Conservation (phyloP, 176 grass and related monocot species). For the Coix lacrymajobi region DNA sequence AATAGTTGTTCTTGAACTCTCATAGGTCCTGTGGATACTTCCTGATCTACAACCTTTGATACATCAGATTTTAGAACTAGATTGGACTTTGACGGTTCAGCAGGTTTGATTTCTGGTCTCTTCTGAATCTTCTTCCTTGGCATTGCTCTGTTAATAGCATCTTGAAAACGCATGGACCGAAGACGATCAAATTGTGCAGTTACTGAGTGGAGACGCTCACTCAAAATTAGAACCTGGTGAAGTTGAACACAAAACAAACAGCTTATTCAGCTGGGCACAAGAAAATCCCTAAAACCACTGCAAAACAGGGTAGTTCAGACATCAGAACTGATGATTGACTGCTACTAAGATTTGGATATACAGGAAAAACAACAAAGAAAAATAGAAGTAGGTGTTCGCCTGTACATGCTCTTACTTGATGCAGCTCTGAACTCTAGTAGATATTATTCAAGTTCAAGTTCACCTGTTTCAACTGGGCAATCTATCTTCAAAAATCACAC, state of each 20-base stretch:
- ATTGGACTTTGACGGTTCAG: conserved; percentile 33
- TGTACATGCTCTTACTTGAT: neutral
- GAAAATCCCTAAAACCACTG: neutral
- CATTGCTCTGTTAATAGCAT: conserved; percentile 78
- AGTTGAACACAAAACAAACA: neutral
- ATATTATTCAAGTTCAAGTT: conserved; percentile 3
- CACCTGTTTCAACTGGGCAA: neutral
- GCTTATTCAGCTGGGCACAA: conserved; percentile 16
- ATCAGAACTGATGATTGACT: neutral
- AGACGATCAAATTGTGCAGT: conserved; percentile 81
- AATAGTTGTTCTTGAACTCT: conserved; percentile 87
- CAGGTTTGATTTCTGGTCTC: conserved; percentile 48
- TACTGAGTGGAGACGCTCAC: conserved; percentile 76
- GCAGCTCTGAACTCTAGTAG: neutral
- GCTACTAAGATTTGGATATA: neutral
- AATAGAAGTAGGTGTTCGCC: neutral
- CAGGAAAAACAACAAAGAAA: neutral
- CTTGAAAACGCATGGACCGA: conserved; percentile 82
- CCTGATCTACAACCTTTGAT: conserved; percentile 46
- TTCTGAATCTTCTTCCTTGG: conserved; percentile 79
- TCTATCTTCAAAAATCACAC: neutral
- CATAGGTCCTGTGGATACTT: conserved; percentile 46
- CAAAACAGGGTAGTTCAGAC: neutral
- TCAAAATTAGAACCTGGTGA: conserved; percentile 88
- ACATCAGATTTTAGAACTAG: conserved; percentile 49